A percentile compares a stretch with the other conserved stretches of the same genome.
phyloP scores from a whole-genome alignment of 495 filamentous ascomycete species.

The Lasiosphaeris hirsuta region DNA sequence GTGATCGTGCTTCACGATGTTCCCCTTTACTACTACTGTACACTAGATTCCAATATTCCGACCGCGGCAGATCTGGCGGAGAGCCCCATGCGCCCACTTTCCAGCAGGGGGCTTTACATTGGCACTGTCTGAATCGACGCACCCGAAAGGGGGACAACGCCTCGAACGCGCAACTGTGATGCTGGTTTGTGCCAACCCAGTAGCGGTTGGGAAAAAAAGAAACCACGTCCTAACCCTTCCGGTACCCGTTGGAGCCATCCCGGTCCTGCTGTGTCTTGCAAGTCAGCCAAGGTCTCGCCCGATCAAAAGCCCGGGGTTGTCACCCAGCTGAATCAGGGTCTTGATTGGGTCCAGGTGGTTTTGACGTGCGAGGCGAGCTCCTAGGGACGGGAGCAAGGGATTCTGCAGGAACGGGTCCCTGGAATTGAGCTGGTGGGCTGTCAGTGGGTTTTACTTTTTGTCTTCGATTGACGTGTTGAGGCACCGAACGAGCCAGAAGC shows the following conservation, averaged over 20 bases:
- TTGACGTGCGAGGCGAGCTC: background rate
- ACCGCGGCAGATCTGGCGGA: constrained; percentile 3
- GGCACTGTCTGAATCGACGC: constrained; percentile 2
- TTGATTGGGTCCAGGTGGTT: background rate
- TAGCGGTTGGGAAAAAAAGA: constrained; percentile 6
- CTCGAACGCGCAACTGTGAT: background rate
- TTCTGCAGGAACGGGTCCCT: background rate
- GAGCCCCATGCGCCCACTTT: background rate
- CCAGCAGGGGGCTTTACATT: constrained; percentile 7
- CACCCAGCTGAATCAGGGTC: background rate
- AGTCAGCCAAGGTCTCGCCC: background rate
- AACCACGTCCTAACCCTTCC: constrained; percentile 2
- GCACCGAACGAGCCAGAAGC: too few relatives aligned
- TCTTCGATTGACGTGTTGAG: too few relatives aligned
- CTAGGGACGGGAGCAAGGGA: background rate
- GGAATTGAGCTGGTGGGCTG: background rate
- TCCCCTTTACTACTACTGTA: constrained; percentile 3
- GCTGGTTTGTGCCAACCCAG: constrained; percentile 14
- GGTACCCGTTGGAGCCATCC: constrained; percentile 5
- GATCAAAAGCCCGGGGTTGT: background rate
- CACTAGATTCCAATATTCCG: constrained; percentile 2
- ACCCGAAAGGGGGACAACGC: constrained; percentile 14
- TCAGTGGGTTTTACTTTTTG: too few relatives aligned
- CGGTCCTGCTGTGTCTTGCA: background rate
- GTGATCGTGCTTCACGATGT: background rate